A percentile compares a stretch with the other conserved stretches of the same genome.
phyloP scores from a whole-genome alignment of 495 filamentous ascomycete genomes.

The Chaetomidium leptoderma region DNA sequence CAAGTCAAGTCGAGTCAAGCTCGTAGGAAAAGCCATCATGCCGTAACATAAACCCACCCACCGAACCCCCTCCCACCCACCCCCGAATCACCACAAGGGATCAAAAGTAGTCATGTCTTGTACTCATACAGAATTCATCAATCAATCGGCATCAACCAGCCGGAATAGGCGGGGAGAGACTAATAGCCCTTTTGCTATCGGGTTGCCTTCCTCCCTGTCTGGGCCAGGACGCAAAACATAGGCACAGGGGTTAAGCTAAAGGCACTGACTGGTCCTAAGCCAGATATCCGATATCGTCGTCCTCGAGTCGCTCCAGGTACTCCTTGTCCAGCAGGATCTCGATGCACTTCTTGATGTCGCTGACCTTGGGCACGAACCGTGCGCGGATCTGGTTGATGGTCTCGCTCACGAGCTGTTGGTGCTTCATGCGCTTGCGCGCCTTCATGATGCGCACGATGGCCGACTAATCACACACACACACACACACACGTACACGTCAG shows the following conservation, averaged over 20 bases:
- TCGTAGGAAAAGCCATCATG: too few relatives aligned
- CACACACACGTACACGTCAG: background rate
- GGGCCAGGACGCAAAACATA: too few relatives aligned
- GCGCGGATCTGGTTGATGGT: slow-evolving; percentile 89
- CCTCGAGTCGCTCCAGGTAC: slow-evolving; percentile 91
- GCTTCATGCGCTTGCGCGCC: slow-evolving; percentile 97
- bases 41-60: background rate
- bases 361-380: slow-evolving; percentile 89
- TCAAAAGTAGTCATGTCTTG: background rate
- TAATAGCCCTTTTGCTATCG: too few relatives aligned
- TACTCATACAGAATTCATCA: slow-evolving; percentile 7
- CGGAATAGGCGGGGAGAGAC: too few relatives aligned
- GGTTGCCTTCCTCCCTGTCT: too few relatives aligned
- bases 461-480: slow-evolving; percentile 56
- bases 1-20: too few relatives aligned
- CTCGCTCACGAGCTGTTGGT: slow-evolving; percentile 86
- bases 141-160: too few relatives aligned
- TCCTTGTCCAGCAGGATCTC: slow-evolving; percentile 99
- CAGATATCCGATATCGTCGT: slow-evolving; percentile 89
- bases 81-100: background rate
- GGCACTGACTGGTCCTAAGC: too few relatives aligned
- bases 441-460: slow-evolving; percentile 99
- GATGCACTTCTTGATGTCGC: slow-evolving; percentile 99
- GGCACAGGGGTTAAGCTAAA: too few relatives aligned
- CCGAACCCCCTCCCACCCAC: background rate